Evolutionary conservation across 2,329 filamentous ascomycete genomes (phyloP).

Genomic region (Phialemoniopsis sp.): DNA sequence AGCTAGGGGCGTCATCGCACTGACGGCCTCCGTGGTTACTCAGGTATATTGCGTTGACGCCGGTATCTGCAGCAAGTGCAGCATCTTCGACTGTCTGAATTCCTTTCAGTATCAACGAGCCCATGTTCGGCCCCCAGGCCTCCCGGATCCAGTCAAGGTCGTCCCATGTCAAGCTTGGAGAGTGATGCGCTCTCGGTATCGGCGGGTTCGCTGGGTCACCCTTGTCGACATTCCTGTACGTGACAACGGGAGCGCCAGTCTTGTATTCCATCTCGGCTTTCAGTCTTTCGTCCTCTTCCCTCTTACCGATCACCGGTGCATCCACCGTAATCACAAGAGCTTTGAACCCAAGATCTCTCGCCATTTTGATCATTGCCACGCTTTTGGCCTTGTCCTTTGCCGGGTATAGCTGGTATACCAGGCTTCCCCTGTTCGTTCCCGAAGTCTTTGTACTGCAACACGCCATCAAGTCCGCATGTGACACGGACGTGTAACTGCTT

Average conservation of each 20-base stretch:
- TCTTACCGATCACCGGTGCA: constrained; percentile 7
- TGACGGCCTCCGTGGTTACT: constrained; percentile 58
- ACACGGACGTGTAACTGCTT: too few species aligned
- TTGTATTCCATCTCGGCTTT: background rate
- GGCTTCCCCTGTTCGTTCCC: too few species aligned
- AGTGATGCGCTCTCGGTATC: background rate
- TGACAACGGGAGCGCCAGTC: constrained; percentile 1
- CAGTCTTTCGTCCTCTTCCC: constrained; percentile 6
- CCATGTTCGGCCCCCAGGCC: constrained; percentile 60
- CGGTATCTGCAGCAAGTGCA: constrained; percentile 39
- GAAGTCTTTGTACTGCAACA: too few species aligned
- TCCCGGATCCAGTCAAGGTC: constrained; percentile 51
- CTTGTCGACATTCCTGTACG: constrained; percentile 3
- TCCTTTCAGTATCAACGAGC: constrained; percentile 45
- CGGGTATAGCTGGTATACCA: constrained; percentile 10
- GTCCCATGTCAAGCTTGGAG: constrained; percentile 44
- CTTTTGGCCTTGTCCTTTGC: constrained; percentile 1
- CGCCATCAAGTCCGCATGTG: too few species aligned
- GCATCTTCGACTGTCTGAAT: constrained; percentile 54
- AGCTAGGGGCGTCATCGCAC: constrained; percentile 40
- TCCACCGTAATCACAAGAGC: constrained; percentile 9
- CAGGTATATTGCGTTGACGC: constrained; percentile 49
- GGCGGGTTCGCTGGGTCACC: background rate
- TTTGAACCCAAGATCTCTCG: constrained; percentile 3
- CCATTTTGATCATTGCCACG: constrained; percentile 2